A percentile compares a stretch with the other conserved stretches of the same genome.
These are phyloP conservation scores for Clavispora vitiphila DNA, from an alignment of 805 yeast genomes.

Conservation along the genomic window DNA sequence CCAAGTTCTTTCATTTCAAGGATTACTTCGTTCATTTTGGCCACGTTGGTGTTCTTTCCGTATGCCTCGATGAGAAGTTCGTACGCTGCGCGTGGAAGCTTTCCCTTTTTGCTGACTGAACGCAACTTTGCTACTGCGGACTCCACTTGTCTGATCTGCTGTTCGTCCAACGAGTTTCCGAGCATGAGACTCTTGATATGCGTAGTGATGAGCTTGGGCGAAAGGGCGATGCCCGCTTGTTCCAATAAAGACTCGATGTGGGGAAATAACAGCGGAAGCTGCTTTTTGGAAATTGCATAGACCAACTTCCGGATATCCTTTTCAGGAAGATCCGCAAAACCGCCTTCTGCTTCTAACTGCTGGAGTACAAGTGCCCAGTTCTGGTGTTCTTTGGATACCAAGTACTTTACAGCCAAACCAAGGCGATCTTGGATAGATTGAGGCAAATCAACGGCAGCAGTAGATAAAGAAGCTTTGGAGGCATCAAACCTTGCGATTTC, in stretches of 20 bases:
- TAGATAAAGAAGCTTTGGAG: slow-evolving; percentile 9
- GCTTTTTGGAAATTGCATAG: slow-evolving; percentile 35
- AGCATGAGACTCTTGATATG: slow-evolving; percentile 33
- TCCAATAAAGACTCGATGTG: slow-evolving; percentile 22
- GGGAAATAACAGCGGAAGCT: slow-evolving; percentile 29
- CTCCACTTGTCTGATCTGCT: slow-evolving; percentile 27
- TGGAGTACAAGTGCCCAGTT: slow-evolving; percentile 46
- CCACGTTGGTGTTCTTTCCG: slow-evolving; percentile 36
- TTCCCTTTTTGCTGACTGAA: slow-evolving; percentile 14
- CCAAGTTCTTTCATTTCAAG: slow-evolving; percentile 32
- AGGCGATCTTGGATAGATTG: slow-evolving; percentile 28
- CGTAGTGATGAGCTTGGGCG: slow-evolving; percentile 31
- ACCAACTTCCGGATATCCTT: slow-evolving; percentile 35
- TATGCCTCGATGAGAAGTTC: slow-evolving; percentile 43
- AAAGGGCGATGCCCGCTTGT: slow-evolving; percentile 26
- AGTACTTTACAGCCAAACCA: slow-evolving; percentile 35
- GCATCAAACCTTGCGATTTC: slow-evolving; percentile 8
- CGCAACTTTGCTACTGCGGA: slow-evolving; percentile 23
- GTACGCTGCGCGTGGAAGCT: slow-evolving; percentile 35
- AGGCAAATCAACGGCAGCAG: slow-evolving; percentile 30
- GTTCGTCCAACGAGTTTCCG: slow-evolving; percentile 17
- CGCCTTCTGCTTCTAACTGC: slow-evolving; percentile 30
- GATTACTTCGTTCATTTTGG: slow-evolving; percentile 33
- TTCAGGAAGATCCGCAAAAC: slow-evolving; percentile 27
- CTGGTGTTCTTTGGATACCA: slow-evolving; percentile 34